Evolutionary conservation across 192 early-diverging fungal species (phyloP).

Genomic region (Coemansia sp.): DNA sequence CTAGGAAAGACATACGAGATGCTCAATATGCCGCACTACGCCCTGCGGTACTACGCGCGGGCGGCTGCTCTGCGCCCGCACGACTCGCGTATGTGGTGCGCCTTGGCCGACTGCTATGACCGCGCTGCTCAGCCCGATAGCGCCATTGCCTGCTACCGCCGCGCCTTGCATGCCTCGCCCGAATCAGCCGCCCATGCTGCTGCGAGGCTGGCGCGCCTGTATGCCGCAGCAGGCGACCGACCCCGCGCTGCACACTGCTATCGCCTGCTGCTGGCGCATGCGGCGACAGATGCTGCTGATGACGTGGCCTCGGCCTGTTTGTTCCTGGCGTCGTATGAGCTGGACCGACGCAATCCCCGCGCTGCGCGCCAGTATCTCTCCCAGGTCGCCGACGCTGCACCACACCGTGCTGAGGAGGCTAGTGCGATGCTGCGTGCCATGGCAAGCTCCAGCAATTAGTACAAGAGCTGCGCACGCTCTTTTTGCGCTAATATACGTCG

Average conservation of each 20-base stretch:
- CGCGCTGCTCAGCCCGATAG: conserved; percentile 53
- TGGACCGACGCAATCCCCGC: conserved; percentile 32
- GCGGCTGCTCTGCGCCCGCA: conserved; percentile 73
- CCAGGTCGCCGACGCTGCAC: conserved; percentile 42
- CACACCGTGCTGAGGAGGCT: conserved; percentile 43
- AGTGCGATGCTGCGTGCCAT: conserved; percentile 47
- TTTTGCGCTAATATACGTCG: background rate
- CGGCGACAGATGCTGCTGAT: conserved; percentile 41
- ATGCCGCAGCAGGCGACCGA: conserved; percentile 60
- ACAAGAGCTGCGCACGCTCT: background rate
- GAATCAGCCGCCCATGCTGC: conserved; percentile 65
- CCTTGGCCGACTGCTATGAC: conserved; percentile 78
- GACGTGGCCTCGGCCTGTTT: conserved; percentile 50
- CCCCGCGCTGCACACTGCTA: conserved; percentile 67
- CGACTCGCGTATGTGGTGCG: conserved; percentile 89
- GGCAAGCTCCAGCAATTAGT: conserved; percentile 4
- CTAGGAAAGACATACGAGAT: conserved; percentile 90
- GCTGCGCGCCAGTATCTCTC: conserved; percentile 40
- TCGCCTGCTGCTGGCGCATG: conserved; percentile 46
- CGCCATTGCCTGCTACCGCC: conserved; percentile 77
- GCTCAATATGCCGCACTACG: conserved; percentile 79
- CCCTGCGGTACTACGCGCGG: conserved; percentile 81
- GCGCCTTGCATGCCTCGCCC: conserved; percentile 65
- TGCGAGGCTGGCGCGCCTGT: conserved; percentile 63
- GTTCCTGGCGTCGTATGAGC: conserved; percentile 48